Conservation (phyloP, 345 rosid species). For the Pelargonium nanum region DNA sequence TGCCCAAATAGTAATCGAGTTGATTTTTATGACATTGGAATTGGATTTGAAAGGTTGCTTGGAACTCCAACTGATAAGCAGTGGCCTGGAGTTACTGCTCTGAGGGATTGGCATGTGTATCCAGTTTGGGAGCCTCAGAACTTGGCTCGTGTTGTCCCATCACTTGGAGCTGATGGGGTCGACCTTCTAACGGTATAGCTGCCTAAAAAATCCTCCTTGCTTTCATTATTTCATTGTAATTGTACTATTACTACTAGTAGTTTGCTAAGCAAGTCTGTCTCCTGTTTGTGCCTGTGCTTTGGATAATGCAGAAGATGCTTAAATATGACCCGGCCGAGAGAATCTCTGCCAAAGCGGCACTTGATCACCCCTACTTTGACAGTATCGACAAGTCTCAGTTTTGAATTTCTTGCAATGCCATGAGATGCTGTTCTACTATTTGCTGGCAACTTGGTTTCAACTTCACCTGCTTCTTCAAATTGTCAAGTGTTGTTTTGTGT, state of each 20-base stretch:
- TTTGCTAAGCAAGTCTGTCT: neutral
- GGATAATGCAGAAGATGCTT: slow-evolving; percentile 61
- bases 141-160: slow-evolving; percentile 58
- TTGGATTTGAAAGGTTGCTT: slow-evolving; percentile 37
- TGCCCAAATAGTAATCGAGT: no score
- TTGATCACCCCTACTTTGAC: slow-evolving; percentile 84
- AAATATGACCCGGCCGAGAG: slow-evolving; percentile 74
- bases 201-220: neutral
- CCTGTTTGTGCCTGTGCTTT: neutral
- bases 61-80: slow-evolving; percentile 82
- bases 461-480: neutral
- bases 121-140: slow-evolving; percentile 77
- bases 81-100: slow-evolving; percentile 77
- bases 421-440: slow-evolving; percentile 2
- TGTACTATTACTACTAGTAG: neutral
- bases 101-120: slow-evolving; percentile 89
- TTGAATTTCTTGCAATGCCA: slow-evolving; percentile 20
- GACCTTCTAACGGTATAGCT: slow-evolving; percentile 64
- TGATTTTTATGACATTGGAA: no score
- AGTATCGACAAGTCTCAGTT: slow-evolving; percentile 87
- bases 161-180: slow-evolving; percentile 68
- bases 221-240: neutral
- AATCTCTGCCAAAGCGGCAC: slow-evolving; percentile 81
- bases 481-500: slow-evolving; percentile 20
- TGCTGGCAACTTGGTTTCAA: neutral